Evolutionary conservation across 768 basidiomycete species (phyloP).

Genomic region (Chlorophyllum brunneum): DNA sequence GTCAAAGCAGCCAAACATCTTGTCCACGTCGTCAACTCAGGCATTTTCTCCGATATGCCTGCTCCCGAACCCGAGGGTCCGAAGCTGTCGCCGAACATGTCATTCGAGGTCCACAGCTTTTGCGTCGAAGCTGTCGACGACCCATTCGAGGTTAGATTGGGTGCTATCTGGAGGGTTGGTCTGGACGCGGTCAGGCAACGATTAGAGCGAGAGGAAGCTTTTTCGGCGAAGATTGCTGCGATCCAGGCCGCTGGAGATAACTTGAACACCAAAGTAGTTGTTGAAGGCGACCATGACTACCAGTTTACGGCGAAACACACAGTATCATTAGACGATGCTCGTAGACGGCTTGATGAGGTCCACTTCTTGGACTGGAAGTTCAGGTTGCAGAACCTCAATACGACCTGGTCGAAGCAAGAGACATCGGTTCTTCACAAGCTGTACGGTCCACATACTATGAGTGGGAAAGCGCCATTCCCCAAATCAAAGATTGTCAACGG

Average conservation of each 20-base stretch:
- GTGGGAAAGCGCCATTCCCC: conserved; percentile 29
- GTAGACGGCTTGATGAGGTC: conserved; percentile 59
- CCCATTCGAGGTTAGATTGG: conserved; percentile 74
- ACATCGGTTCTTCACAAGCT: conserved; percentile 41
- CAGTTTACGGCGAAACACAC: conserved; percentile 63
- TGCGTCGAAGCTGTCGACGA: conserved; percentile 82
- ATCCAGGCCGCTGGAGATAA: conserved; percentile 35
- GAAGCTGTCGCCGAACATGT: conserved; percentile 64
- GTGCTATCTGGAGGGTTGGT: conserved; percentile 71
- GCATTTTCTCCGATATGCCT: conserved; percentile 50
- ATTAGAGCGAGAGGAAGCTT: conserved; percentile 75
- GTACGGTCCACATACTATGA: conserved; percentile 28
- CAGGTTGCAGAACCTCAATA: conserved; percentile 43
- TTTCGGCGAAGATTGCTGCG: conserved; percentile 71
- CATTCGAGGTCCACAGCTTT: conserved; percentile 54
- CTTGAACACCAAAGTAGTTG: conserved; percentile 5
- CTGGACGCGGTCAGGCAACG: conserved; percentile 66
- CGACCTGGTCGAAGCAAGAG: conserved; percentile 49
- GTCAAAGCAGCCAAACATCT: conserved; percentile 77
- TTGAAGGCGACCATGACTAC: conserved; percentile 44
- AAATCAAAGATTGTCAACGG: conserved; percentile 39
- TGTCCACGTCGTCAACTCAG: conserved; percentile 45
- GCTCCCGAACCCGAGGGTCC: conserved; percentile 68
- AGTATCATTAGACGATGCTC: conserved; percentile 69
- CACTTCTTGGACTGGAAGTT: conserved; percentile 74